Conservation (phyloP, 768 basidiomycete species). For the Rhizopogon vinicolor region DNA sequence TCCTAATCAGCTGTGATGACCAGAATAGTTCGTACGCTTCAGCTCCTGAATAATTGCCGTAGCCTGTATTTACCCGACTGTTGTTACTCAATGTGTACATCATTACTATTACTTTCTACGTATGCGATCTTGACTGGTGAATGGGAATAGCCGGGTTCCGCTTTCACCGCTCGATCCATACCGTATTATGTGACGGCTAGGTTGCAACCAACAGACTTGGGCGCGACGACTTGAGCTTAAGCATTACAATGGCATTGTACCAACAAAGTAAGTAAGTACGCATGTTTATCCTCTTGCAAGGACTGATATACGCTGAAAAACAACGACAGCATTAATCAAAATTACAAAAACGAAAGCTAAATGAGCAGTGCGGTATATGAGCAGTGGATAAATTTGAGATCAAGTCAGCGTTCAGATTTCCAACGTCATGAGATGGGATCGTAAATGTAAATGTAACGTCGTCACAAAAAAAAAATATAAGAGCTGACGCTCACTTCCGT, state of each 20-base stretch:
- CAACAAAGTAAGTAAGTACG: not conserved
- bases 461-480: not conserved
- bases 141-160: too few relatives aligned
- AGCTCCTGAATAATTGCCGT: too few relatives aligned
- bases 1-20: too few relatives aligned
- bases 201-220: too few relatives aligned
- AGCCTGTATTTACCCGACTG: too few relatives aligned
- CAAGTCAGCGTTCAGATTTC: not conserved
- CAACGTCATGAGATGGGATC: not conserved
- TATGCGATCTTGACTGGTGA: too few relatives aligned
- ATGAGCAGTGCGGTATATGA: not conserved
- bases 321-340: constrained; percentile 1
- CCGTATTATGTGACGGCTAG: too few relatives aligned
- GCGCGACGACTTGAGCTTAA: too few relatives aligned
- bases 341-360: constrained; percentile 2
- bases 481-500: constrained; percentile 5
- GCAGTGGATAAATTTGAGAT: not conserved
- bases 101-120: too few relatives aligned
- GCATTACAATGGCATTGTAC: not conserved
- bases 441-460: constrained; percentile 1
- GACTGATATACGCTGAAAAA: not conserved
- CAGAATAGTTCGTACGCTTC: too few relatives aligned
- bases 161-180: too few relatives aligned
- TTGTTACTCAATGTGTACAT: too few relatives aligned
- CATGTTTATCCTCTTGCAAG: not conserved